Percentiles rank a stretch among this genome's conserved stretches.
These are phyloP conservation scores for Buddleja alternifolia DNA, from an alignment of 257 asterid genomes.

Conservation along the genomic window DNA sequence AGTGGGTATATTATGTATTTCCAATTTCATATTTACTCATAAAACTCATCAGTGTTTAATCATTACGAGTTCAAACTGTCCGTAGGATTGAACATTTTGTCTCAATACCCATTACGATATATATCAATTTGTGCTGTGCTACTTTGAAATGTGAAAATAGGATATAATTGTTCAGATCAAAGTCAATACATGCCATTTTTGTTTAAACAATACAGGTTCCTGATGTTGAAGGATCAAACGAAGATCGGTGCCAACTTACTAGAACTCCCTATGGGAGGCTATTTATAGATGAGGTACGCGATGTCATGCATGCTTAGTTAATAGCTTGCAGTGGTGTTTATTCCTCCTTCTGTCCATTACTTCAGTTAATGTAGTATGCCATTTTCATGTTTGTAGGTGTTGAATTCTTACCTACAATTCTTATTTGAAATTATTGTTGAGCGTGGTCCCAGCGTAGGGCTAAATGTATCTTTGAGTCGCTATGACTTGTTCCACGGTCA, in stretches of 20 bases:
- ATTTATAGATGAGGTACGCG: slow-evolving; percentile 62
- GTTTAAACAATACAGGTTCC: slow-evolving; percentile 68
- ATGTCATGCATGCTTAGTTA: too few relatives aligned
- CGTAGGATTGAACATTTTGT: too few relatives aligned
- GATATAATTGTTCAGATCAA: neutral
- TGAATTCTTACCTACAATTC: slow-evolving; percentile 73
- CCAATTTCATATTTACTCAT: too few relatives aligned
- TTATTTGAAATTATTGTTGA: slow-evolving; percentile 67
- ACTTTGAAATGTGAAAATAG: slow-evolving; percentile 6
- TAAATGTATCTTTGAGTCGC: slow-evolving; percentile 77
- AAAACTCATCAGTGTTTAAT: too few relatives aligned
- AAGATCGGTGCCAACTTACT: slow-evolving; percentile 76
- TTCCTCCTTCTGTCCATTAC: neutral
- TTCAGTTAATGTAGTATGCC: slow-evolving; percentile 26
- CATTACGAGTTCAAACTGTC: too few relatives aligned
- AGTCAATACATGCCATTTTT: slow-evolving; percentile 1
- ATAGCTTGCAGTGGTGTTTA: neutral
- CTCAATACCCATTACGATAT: too few relatives aligned
- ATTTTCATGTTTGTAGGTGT: slow-evolving; percentile 57
- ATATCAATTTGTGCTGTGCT: neutral
- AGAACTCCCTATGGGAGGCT: slow-evolving; percentile 74
- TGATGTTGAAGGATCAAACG: slow-evolving; percentile 77
- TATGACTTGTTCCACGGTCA: slow-evolving; percentile 94
- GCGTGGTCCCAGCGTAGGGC: slow-evolving; percentile 84
- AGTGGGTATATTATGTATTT: too few relatives aligned